Evolutionary conservation across 2,329 filamentous ascomycete species (phyloP).

Genomic region (Colletotrichum truncatum): DNA sequence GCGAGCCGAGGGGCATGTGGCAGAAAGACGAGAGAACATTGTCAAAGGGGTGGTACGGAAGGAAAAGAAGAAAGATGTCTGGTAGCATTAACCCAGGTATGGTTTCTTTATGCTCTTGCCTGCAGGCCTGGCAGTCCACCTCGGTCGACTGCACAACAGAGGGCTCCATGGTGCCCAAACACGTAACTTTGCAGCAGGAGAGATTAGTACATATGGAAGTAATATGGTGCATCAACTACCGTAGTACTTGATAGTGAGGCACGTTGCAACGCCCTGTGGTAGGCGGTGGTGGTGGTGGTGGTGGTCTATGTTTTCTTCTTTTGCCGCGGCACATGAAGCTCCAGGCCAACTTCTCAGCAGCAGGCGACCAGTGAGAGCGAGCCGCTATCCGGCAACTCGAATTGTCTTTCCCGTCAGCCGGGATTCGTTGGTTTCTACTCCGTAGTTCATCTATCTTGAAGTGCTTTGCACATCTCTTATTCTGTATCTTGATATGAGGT

Average conservation of each 20-base stretch:
- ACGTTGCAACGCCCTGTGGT: background rate
- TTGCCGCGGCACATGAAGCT: background rate
- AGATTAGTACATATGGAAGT: too few species aligned
- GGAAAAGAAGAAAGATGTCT: conserved; percentile 1
- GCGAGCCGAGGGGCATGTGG: background rate
- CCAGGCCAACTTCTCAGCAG: background rate
- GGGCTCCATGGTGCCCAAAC: background rate
- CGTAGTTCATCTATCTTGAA: conserved; percentile 1
- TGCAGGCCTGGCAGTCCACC: background rate
- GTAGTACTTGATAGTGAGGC: too few species aligned
- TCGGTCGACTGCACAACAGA: background rate
- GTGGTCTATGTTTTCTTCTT: conserved; percentile 7
- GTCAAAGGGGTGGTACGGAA: background rate
- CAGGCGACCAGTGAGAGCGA: background rate
- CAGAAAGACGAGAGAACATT: background rate
- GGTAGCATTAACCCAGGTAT: conserved; percentile 2
- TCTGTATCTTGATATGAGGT: background rate
- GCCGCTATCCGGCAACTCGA: conserved; percentile 1
- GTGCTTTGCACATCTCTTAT: background rate
- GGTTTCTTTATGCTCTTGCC: background rate
- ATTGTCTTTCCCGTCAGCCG: background rate
- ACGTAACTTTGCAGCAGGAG: too few species aligned
- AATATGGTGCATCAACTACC: too few species aligned
- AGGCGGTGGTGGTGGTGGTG: background rate
- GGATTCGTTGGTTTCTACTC: background rate